Base-by-base conservation (phyloP, 305 asterid species). In the Stenogyne calaminthoides region DNA sequence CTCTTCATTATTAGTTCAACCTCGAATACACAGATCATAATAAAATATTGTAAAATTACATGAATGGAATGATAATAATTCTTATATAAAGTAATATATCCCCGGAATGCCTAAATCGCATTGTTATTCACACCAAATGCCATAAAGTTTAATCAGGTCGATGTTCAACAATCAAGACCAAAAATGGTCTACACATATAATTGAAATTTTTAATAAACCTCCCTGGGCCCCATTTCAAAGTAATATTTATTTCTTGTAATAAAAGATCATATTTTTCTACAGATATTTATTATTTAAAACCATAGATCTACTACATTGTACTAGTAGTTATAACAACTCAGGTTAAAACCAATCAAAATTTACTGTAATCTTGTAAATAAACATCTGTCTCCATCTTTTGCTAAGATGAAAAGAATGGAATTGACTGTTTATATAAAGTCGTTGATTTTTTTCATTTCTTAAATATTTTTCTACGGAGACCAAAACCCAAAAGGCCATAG, bases 401-500 rank as follows among this genome's bases (percentile, higher is more conserved):
- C 0, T 1, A 25, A 25, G 29, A 25, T 1, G 29, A 25, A 25
- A 25, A 74, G 62, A 59, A 42, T 54, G 49, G 72, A 59, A 57
- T 78, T 77, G 80, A 81, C 82, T 72, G 60, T 44, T 64, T 25
- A 58, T 12, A 64, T 14, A 55, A 20, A 70, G 67, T 6, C 16
- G 54, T 18, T 46, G 37, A 2, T 7, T 25, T 39, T 37, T 49
- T 11, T 16, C 4, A 4, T n/a, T n/a, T 56, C 64, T 69, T 25
- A 68, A 60, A 36, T 57, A 27, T 32, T 27, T 37, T 60, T 72
- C 84, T 79, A 67, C 62, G 74, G 60, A 83, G 79, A 78, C 77
- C 57, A n/a, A 52, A 69, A 54, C 10, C 59, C 71, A 74, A 72
- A 71, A 71, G 68, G 58, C 40, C 67, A 70, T 58, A 16, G 22